Conservation (phyloP, 345 rosid genomes). For the Linum usitatissimum region DNA sequence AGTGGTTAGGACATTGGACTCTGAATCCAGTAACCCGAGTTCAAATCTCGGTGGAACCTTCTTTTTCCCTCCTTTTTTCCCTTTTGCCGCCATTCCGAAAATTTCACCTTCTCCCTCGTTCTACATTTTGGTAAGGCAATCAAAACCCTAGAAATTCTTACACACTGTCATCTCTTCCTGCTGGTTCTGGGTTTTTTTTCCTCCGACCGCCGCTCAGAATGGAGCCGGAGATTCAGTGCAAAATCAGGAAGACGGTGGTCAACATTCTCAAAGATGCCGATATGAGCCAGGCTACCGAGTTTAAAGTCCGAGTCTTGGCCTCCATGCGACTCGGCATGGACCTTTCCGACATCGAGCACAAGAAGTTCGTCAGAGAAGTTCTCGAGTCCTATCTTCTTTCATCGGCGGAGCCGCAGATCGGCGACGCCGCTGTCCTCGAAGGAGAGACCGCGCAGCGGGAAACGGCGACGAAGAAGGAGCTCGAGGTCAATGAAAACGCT, state of each 20-base stretch:
- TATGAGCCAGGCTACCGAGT: conserved; percentile 63
- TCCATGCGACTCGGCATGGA: conserved; percentile 50
- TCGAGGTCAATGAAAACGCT: conserved; percentile 14
- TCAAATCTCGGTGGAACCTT: conserved; percentile 21
- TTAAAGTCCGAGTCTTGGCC: conserved; percentile 48
- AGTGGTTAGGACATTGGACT: conserved; percentile 26
- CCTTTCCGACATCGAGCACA: conserved; percentile 31
- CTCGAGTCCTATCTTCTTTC: conserved; percentile 54
- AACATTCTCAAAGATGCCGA: conserved; percentile 42
- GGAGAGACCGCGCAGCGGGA: conserved; percentile 9
- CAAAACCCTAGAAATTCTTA: background rate
- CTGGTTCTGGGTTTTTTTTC: background rate
- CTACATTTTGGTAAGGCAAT: background rate
- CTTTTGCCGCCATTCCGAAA: background rate
- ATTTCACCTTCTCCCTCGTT: background rate
- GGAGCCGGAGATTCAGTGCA: conserved; percentile 27
- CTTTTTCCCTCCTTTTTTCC: background rate
- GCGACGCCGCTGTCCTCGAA: background rate
- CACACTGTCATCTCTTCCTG: background rate
- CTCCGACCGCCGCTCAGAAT: conserved; percentile 13
- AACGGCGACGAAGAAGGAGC: conserved; percentile 11
- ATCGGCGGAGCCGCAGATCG: conserved; percentile 4
- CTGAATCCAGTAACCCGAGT: conserved; percentile 23
- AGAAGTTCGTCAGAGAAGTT: conserved; percentile 42
- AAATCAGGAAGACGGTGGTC: conserved; percentile 47